Evolutionary conservation across 257 asterid genomes (phyloP), one percentile per base, ranked within the genome.

Genomic region (Gentiana dahurica): DNA sequence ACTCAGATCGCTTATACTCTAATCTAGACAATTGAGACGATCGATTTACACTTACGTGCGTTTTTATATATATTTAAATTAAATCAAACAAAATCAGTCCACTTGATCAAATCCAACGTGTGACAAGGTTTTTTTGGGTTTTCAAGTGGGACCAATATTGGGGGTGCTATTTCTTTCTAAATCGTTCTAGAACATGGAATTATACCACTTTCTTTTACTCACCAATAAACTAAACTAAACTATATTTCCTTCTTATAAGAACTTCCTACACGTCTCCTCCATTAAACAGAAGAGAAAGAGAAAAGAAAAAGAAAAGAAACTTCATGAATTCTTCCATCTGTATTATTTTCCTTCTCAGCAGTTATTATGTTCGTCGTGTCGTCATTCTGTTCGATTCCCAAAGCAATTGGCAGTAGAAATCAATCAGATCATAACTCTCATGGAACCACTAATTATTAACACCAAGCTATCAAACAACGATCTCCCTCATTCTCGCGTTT

Each of bases 281-380:
- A 75, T 70, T 58, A 57, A 59, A 71, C 15, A 8, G 12, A n/a
- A n/a, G n/a, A n/a, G n/a, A n/a, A n/a, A n/a, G n/a, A n/a, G n/a
- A n/a, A n/a, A n/a, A 49, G 49, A 50, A 24, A 12, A 10, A 48
- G 34, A 53, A n/a, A 11, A 15, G 33, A n/a, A 32, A 34, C 53
- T 7, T 10, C 57, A 37, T 39, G 2, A 10, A n/a, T n/a, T n/a
- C n/a, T n/a, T 37, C 50, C 34, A 8, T 4, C 38, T 49, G 2
- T 38, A 3, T 36, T 35, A 0, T 0, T 38, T 12, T 11, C 15
- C 12, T n/a, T 12, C 7, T 9, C n/a, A 58, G 66, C 66, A 70
- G 81, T 75, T 79, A 81, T n/a, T n/a, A n/a, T n/a, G n/a, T n/a
- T 84, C 87, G 63, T 77, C 76, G 50, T 66, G 61, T 55, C 60